Evolutionary conservation across 306 rosid genomes (phyloP), one percentile per base, ranked within the genome.

Genomic region (Cercis canadensis): DNA sequence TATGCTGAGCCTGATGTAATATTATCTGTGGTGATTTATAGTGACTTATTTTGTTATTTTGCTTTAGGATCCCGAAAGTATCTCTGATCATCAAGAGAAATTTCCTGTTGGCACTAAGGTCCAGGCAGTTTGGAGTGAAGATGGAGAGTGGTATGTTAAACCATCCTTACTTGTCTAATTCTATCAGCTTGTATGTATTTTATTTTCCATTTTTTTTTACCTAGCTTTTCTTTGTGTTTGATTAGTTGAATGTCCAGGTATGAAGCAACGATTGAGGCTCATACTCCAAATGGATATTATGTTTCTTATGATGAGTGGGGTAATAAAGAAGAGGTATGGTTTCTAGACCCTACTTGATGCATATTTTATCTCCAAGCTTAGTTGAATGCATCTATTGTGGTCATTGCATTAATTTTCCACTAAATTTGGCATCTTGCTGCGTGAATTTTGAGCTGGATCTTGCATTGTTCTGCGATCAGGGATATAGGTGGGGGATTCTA

Each of bases 131-230:
- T 64, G 57, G 36, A 31, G 17, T 18, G 31, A 51, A 7, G 31
- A 94, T 76, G 98, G 97, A 84, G 98, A 94, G 73, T 94, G 98
- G 97, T 94, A 79, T 82, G 87, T 84, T 62, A 34, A 58, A 41
- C 70, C 21, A 5, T 36, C 40, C 11, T 37, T 56, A 37, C 12
- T 33, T 47, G 18, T 78, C 45, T 45, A 7, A 40, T 70, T 78
- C 39, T 49, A 17, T 61, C 18, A 39, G 47, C 11, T 21, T 41
- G 12, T 66, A 1, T 33, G 40, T 46, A 32, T 65, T 53, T 53
- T 55, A 6, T 19, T 56, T 64, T 36, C 52, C 41, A 24, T 70
- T 74, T 72, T 18, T n/a, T 59, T 69, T 78, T 64, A 51, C 72
- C 37, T 52, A 46, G 70, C 21, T 24, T 60, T 65, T 70, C 51